These are phyloP conservation scores for Helenozyma baotianmanensis DNA, from an alignment of 805 yeast species.

Conservation along the genomic window DNA sequence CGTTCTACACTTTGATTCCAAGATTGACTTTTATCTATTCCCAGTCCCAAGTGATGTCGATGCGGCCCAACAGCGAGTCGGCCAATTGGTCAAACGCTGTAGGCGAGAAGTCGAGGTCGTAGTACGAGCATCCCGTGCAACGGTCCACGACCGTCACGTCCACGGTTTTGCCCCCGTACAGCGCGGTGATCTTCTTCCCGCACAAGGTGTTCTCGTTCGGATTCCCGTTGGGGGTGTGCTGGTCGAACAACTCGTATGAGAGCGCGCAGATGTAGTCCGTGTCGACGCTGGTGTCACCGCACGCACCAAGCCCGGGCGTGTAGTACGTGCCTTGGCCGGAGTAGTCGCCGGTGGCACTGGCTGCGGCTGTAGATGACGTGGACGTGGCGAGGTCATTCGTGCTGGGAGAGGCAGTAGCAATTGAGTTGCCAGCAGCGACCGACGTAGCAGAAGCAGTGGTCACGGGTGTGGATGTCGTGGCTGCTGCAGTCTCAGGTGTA, in stretches of 20 bases:
- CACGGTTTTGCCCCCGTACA: constrained; percentile 47
- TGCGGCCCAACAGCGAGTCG: constrained; percentile 48
- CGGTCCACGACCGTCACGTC: constrained; percentile 54
- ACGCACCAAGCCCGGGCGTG: constrained; percentile 47
- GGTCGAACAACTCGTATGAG: constrained; percentile 38
- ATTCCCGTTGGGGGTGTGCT: constrained; percentile 27
- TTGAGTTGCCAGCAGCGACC: no score
- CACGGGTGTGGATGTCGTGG: constrained; percentile 1
- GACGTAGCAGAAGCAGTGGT: no score
- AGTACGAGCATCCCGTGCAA: constrained; percentile 49
- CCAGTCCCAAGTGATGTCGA: constrained; percentile 50
- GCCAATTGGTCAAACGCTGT: constrained; percentile 52
- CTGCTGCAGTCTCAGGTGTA: constrained; percentile 1
- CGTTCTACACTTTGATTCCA: no score
- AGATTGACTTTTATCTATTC: constrained; percentile 1
- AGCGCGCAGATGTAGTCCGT: constrained; percentile 53
- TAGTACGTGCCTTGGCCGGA: constrained; percentile 50
- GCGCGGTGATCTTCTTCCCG: constrained; percentile 47
- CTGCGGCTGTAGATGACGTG: no score
- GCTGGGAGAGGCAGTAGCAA: constrained; percentile 10
- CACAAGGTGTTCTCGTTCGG: constrained; percentile 47
- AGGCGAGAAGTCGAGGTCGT: constrained; percentile 59
- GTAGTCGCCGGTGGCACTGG: constrained; percentile 13
- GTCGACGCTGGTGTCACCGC: constrained; percentile 45
- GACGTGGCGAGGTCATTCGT: no score